These are phyloP conservation scores for Crithidia bombi DNA, from an alignment of 208 protist genomes.

Conservation along the genomic window DNA sequence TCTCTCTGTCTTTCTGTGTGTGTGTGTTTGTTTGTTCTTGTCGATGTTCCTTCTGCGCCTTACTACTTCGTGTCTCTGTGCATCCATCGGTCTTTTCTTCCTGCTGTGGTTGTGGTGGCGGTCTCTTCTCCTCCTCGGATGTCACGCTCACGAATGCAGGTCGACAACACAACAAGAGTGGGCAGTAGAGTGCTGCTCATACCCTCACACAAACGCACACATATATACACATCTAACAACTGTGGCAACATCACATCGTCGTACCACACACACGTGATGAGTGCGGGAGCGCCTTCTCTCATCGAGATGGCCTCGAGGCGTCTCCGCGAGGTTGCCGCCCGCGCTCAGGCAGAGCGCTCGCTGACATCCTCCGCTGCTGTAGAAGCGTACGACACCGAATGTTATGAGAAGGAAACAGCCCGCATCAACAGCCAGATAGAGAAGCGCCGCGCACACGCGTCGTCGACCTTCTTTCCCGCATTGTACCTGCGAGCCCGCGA, in stretches of 20 bases:
- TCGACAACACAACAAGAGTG: no score
- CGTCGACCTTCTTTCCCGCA: conserved; percentile 49
- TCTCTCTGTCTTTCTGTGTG: no score
- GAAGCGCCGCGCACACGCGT: conserved; percentile 25
- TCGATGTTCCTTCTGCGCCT: no score
- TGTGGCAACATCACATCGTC: no score
- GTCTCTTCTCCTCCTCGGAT: conserved; percentile 9
- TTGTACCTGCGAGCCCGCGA: conserved; percentile 65
- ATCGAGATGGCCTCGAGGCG: conserved; percentile 18
- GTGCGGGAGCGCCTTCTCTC: background rate
- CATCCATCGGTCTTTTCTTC: background rate
- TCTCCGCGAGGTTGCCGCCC: conserved; percentile 8
- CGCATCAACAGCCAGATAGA: conserved; percentile 56
- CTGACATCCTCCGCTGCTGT: conserved; percentile 30
- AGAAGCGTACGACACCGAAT: conserved; percentile 20
- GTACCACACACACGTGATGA: no score
- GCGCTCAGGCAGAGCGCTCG: background rate
- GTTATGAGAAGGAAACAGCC: conserved; percentile 35
- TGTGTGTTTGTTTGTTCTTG: no score
- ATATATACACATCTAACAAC: no score
- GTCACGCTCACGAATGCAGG: no score
- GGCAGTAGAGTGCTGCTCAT: background rate
- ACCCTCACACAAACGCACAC: no score
- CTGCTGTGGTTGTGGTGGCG: no score
- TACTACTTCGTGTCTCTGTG: no score